phyloP scores from a whole-genome alignment of 202 grass and related monocot genomes.

The Digitaria exilis region DNA sequence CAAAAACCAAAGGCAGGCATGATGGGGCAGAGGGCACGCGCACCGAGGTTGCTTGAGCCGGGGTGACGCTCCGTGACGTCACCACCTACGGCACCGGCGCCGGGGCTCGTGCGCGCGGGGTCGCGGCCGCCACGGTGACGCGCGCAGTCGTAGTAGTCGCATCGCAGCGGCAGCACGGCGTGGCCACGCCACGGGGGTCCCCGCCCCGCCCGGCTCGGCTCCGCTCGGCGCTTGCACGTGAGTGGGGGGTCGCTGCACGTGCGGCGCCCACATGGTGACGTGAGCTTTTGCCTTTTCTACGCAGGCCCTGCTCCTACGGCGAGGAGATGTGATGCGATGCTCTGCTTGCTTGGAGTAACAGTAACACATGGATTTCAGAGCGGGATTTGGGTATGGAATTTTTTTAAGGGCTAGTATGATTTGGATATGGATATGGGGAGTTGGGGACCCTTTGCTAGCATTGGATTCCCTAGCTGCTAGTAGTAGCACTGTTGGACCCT shows the following conservation, averaged over 20 bases:
- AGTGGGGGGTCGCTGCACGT: background rate
- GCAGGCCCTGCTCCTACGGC: background rate
- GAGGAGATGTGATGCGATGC: background rate
- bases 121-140: no score
- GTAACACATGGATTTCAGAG: background rate
- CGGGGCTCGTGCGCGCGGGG: background rate
- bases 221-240: background rate
- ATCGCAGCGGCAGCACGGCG: no score
- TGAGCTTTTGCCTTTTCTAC: background rate
- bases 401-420: no score
- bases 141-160: no score
- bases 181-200: no score
- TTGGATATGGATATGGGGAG: background rate
- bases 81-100: background rate
- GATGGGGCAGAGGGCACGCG: background rate
- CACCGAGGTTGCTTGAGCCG: background rate
- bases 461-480: background rate
- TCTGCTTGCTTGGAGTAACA: no score
- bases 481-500: background rate
- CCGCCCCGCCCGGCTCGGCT: no score
- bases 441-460: background rate
- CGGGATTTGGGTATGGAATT: no score
- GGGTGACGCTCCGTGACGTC: background rate
- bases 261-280: constrained; percentile 6
- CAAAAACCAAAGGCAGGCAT: background rate